Evolutionary conservation across 306 rosid genomes (phyloP), one percentile per base, ranked within the genome.

Genomic region (Medicago lupulina): DNA sequence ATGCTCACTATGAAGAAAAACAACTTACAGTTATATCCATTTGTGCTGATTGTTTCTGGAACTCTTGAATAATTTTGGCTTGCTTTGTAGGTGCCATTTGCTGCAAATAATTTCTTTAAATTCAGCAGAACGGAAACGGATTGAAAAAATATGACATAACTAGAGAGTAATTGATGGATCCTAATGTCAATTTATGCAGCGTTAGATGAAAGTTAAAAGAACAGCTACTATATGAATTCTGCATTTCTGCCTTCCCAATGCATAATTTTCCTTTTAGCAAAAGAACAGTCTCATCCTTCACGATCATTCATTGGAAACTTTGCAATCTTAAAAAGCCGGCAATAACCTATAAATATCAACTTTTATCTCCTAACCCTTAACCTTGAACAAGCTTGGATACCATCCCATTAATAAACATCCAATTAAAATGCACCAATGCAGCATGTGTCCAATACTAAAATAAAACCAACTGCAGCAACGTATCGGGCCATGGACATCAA

Each of bases 21-120:
- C 67, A 76, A 85, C 96, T 86, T 92, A 95, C 98, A 58, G 98
- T 92, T 97, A 92, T 95, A 84, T 92, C 99, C 98, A 95, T 87
- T 80, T 92, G 93, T 9, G 97, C 93, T 18, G 98, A 88, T 77
- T 95, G 97, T 85, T 83, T 95, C 86, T 95, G 99, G 83, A 95
- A 95, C 63, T 95, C 96, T 43, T 34, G 86, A 1, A 95, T 79
- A 71, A 90, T 71, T 78, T 89, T 87, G 44, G 92, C 98, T 78
- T 95, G 99, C 84, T 92, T 90, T 62, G 84, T 86, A 4, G 99
- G 99, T 53, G 16, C 90, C 98, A 95, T 92, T 90, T 95, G 93
- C 99, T 95, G 92, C 88, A 85, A 78, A 72, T 19, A 72, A 78
- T 73, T 38, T 73, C 62, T 65, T 36, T 15, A 34, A 75, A 82